Conservation (phyloP, 106 monocot genomes). For the Dendrobium chrysotoxum region DNA sequence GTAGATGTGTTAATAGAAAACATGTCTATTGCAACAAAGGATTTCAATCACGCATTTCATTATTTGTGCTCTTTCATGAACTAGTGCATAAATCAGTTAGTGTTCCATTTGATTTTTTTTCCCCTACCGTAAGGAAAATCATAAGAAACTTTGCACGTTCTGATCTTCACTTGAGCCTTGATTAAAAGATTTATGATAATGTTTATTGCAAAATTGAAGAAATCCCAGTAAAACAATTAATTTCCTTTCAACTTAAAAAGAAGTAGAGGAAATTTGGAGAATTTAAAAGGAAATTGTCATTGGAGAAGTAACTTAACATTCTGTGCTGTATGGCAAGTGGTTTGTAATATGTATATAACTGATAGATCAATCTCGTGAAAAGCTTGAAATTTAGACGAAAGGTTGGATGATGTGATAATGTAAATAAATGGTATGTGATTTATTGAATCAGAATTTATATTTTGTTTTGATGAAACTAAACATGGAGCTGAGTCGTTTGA, state of each 20-base stretch:
- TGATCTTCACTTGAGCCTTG: background rate
- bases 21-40: too few species aligned
- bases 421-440: background rate
- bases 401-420: background rate
- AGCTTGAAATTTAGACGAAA: background rate
- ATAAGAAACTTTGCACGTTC: background rate
- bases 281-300: background rate
- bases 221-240: background rate
- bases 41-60: too few species aligned
- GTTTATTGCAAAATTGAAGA: background rate
- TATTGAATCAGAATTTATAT: conserved; percentile 1
- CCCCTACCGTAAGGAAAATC: too few species aligned
- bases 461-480: background rate
- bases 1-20: too few species aligned
- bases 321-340: background rate
- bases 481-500: background rate
- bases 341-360: background rate
- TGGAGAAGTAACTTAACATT: background rate
- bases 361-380: background rate
- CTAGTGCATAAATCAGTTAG: too few species aligned
- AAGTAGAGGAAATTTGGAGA: too few species aligned
- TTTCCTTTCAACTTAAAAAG: too few species aligned
- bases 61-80: too few species aligned
- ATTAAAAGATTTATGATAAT: background rate
- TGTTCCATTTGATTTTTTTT: too few species aligned